phyloP scores from a whole-genome alignment of 345 rosid genomes.

The Euphorbia pulcherrima region DNA sequence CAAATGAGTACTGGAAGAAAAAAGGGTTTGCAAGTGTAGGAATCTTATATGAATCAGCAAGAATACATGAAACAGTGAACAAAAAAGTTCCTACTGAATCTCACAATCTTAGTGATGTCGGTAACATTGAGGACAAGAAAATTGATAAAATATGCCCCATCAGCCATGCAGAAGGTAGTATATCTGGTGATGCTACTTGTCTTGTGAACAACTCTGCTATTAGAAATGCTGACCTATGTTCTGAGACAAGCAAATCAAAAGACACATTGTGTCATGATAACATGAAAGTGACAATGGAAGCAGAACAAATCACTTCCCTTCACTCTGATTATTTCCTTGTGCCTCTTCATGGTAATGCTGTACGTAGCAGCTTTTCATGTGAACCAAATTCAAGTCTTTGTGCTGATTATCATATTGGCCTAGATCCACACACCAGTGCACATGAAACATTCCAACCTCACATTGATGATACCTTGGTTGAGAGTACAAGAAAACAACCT shows the following conservation, averaged over 20 bases:
- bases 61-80: constrained; percentile 45
- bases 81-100: constrained; percentile 36
- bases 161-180: constrained; percentile 14
- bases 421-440: constrained; percentile 31
- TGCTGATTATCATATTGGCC: constrained; percentile 31
- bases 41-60: constrained; percentile 30
- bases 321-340: constrained; percentile 40
- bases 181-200: constrained; percentile 26
- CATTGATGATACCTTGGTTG: constrained; percentile 20
- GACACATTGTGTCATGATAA: constrained; percentile 23
- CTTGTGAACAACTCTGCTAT: constrained; percentile 20
- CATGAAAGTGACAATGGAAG: constrained; percentile 10
- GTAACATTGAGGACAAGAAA: constrained; percentile 27
- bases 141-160: constrained; percentile 22
- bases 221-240: constrained; percentile 20
- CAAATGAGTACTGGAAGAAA: constrained; percentile 22
- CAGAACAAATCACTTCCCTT: constrained; percentile 29
- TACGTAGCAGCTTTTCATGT: constrained; percentile 24
- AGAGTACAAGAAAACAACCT: constrained; percentile 23
- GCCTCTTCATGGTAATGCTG: constrained; percentile 32
- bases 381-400: constrained; percentile 28
- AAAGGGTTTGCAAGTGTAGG: constrained; percentile 28
- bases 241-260: constrained; percentile 26
- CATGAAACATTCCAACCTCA: constrained; percentile 18
- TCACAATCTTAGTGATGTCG: constrained; percentile 7